Evolutionary conservation across 805 yeast species (phyloP).

Genomic region (Wickerhamiella spandovensis): DNA sequence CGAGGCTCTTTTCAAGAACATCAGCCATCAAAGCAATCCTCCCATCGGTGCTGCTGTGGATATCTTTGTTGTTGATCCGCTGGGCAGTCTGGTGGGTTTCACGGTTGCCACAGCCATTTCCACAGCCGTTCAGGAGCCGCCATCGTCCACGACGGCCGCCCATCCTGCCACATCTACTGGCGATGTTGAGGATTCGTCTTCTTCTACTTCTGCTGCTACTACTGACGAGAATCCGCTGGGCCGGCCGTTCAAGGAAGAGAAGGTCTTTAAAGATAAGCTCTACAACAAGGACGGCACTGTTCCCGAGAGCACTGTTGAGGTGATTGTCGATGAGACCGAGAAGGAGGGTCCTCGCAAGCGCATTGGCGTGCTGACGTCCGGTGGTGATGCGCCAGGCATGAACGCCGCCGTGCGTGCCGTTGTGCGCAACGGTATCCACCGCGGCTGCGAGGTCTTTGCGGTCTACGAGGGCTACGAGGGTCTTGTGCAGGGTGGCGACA

Average conservation of each 20-base stretch:
- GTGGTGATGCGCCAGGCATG: conserved; percentile 99
- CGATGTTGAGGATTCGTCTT: neutral
- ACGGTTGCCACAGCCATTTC: conserved; percentile 25
- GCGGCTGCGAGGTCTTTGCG: conserved; percentile 83
- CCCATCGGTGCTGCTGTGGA: conserved; percentile 63
- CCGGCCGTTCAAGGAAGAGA: neutral
- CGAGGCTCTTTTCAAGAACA: conserved; percentile 32
- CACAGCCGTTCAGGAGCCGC: neutral
- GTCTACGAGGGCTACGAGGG: conserved; percentile 94
- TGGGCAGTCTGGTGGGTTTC: conserved; percentile 74
- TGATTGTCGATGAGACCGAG: neutral
- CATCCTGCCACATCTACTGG: neutral
- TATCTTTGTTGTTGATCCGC: conserved; percentile 66
- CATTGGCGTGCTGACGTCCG: conserved; percentile 94
- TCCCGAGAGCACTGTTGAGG: neutral
- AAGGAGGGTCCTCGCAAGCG: conserved; percentile 27
- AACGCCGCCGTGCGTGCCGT: conserved; percentile 92
- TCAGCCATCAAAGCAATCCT: conserved; percentile 35
- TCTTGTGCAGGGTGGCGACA: conserved; percentile 71
- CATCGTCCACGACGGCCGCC: neutral
- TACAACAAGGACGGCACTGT: neutral
- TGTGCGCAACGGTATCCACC: conserved; percentile 77
- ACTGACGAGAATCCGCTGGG: neutral
- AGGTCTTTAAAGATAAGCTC: neutral
- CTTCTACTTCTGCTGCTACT: conserved; percentile 1